Conservation (phyloP, 768 basidiomycete genomes). For the Porphyrellus cyaneotinctus region DNA sequence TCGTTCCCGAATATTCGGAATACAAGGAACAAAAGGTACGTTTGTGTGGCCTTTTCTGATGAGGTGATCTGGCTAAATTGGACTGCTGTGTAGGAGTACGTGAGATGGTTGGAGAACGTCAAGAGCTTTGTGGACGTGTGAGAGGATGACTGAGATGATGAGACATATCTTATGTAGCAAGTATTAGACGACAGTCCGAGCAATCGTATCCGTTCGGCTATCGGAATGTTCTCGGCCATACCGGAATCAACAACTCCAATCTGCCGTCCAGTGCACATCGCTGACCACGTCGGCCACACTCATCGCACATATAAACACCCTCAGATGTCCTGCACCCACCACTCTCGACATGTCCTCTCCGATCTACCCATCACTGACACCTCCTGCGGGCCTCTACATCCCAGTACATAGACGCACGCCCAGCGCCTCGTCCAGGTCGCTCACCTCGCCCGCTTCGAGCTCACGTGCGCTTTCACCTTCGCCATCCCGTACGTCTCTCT, state of each 20-base stretch:
- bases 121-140: slow-evolving; percentile 75
- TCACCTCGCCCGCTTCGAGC: slow-evolving; percentile 12
- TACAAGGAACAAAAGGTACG: slow-evolving; percentile 89
- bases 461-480: slow-evolving; percentile 4
- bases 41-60: neutral
- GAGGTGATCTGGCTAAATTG: slow-evolving; percentile 2
- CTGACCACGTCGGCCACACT: neutral
- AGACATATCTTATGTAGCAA: too few species aligned
- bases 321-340: neutral
- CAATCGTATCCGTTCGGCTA: too few species aligned
- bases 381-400: slow-evolving; percentile 30
- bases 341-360: slow-evolving; percentile 22
- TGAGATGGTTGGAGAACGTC: slow-evolving; percentile 80
- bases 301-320: neutral
- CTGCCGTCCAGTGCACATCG: too few species aligned
- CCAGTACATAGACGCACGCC: slow-evolving; percentile 38
- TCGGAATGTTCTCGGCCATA: slow-evolving; percentile 24
- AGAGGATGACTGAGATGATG: neutral
- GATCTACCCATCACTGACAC: slow-evolving; percentile 1
- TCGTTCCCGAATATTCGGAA: slow-evolving; percentile 86
- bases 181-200: too few species aligned
- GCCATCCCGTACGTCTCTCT: neutral
- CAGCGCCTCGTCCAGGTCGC: neutral
- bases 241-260: too few species aligned
- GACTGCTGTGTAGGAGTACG: slow-evolving; percentile 67